Base-by-base conservation (phyloP, 2,329 filamentous ascomycete species). In the Didymella sp. region DNA sequence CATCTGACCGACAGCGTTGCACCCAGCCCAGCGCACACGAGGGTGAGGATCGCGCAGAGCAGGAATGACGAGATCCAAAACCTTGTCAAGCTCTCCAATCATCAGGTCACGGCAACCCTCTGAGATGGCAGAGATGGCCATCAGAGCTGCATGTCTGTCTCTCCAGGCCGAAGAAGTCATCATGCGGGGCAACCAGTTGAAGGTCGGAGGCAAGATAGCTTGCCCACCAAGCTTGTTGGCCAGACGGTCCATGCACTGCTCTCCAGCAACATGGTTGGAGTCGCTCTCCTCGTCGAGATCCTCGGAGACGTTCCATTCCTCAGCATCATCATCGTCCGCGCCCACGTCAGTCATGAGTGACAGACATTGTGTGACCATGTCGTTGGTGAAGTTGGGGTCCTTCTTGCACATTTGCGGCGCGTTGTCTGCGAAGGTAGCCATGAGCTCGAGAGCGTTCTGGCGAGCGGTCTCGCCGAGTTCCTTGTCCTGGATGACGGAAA, bases 1-100 rank as follows among this genome's bases (percentile, higher is more conserved):
- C 95, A 99, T 99, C 78, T 99, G 95, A 25, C 95, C 95, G n/a
- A 99, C 85, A 38, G 95, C 95, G 73, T 99, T 98, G 81, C 95
- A 99, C 30, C 93, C 95, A 49, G 95, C 95, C 88, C 96, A 99
- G 69, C 94, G 89, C 52, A 99, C 95, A 73, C 95, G 91, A 37
- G 95, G 91, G 73, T 99, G 95, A 35, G 90, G 85, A 73, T 99
- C 94, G 68, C 89, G 88, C 31, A 99, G 84, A 31, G 94, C 90
- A 15, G 95, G 95, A 46, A 97, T 87, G n/a, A 99, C 94, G 53
- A 99, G 84, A 63, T 96, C 92, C 44, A 99, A 84, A 21, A 99
- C 94, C 73, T 97, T 93, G 75, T 92, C 91, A 4, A 99, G 83
- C 76, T 99, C 95, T 38, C 90, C 90, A 64, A 96, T 85, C 95